Percentiles rank a stretch among this genome's conserved stretches.
Evolutionary conservation across 2,329 filamentous ascomycete genomes (phyloP).

Genomic region (Colletotrichum sp.): DNA sequence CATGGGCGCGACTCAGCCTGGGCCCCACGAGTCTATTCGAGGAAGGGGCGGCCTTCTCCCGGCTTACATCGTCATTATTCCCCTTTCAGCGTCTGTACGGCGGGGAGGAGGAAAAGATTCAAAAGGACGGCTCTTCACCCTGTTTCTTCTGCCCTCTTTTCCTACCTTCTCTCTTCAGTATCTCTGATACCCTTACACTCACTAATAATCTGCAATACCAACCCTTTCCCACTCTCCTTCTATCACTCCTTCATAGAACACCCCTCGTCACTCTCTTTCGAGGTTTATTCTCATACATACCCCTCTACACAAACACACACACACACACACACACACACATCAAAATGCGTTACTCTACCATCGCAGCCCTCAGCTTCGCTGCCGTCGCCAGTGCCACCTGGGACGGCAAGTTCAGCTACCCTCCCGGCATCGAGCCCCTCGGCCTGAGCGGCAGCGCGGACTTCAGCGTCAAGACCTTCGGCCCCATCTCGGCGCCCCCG

Average conservation of each 20-base stretch:
- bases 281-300: neutral
- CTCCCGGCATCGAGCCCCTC: conserved; percentile 24
- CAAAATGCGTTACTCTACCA: conserved; percentile 22
- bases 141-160: neutral
- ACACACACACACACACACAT: neutral
- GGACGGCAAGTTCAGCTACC: conserved; percentile 23
- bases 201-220: conserved; percentile 22
- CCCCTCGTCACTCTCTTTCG: neutral
- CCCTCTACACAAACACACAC: neutral
- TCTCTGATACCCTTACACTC: conserved; percentile 28
- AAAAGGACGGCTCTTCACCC: conserved; percentile 17
- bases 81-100: neutral
- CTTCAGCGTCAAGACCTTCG: conserved; percentile 20
- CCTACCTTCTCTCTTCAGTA: conserved; percentile 19
- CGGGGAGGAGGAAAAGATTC: neutral
- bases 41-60: neutral
- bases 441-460: conserved; percentile 4
- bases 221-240: neutral
- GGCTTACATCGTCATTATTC: neutral
- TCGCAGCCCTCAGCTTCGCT: conserved; percentile 22
- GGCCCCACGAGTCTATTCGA: conserved; percentile 9
- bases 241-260: neutral
- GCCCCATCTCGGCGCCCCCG: conserved; percentile 28
- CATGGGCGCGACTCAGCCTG: neutral
- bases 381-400: conserved; percentile 19